Evolutionary conservation across 1,139 yeast species (phyloP).

Genomic region (Debaryomyces robertsiae): DNA sequence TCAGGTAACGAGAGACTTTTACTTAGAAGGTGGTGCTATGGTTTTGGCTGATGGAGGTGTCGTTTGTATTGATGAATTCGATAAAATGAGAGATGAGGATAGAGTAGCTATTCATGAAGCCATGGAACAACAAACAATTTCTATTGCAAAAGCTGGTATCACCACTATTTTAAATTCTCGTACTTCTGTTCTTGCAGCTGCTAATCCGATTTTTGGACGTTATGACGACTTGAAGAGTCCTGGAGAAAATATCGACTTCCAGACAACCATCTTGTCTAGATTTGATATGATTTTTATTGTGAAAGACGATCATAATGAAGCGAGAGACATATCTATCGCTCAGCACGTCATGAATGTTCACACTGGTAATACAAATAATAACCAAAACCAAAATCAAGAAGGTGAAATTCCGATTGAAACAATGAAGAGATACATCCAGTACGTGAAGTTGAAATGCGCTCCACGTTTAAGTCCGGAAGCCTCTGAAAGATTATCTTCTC

Average conservation of each 20-base stretch:
- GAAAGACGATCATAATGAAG: conserved; percentile 90
- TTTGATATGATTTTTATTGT: conserved; percentile 98
- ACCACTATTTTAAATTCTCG: conserved; percentile 94
- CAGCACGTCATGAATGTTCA: conserved; percentile 94
- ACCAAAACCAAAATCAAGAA: conserved; percentile 54
- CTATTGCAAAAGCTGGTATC: conserved; percentile 99
- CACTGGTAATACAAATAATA: conserved; percentile 64
- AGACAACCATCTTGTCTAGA: conserved; percentile 93
- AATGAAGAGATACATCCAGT: conserved; percentile 91
- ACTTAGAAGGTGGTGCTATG: conserved; percentile 99
- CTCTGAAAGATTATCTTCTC: conserved; percentile 87
- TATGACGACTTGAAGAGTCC: conserved; percentile 96
- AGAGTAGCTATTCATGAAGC: conserved; percentile 99
- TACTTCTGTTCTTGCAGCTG: conserved; percentile 96
- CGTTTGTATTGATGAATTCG: conserved; percentile 98
- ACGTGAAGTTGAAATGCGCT: conserved; percentile 87
- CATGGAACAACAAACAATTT: conserved; percentile 98
- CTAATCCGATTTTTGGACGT: conserved; percentile 95
- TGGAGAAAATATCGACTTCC: conserved; percentile 97
- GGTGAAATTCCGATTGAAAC: conserved; percentile 89
- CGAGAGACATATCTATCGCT: conserved; percentile 86
- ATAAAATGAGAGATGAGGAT: conserved; percentile 98
- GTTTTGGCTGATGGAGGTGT: conserved; percentile 99
- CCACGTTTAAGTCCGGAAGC: conserved; percentile 91
- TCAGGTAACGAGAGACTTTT: conserved; percentile 83